These are phyloP conservation scores for Kurtzmaniella fragi DNA, from an alignment of 805 yeast species.

Conservation along the genomic window DNA sequence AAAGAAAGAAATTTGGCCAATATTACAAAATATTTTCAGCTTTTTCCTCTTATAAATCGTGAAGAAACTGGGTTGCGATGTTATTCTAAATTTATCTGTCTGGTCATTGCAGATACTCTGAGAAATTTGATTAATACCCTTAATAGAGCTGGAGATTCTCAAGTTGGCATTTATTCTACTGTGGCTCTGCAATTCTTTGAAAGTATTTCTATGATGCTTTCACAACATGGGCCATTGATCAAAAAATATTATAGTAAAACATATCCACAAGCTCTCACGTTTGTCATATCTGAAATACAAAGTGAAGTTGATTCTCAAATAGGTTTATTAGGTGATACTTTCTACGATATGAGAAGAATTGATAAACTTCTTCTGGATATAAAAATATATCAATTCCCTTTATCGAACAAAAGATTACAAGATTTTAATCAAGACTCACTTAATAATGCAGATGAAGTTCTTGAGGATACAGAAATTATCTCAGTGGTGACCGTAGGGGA, in stretches of 20 bases:
- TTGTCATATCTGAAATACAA: slow-evolving; percentile 71
- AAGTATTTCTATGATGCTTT: slow-evolving; percentile 75
- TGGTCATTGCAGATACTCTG: slow-evolving; percentile 75
- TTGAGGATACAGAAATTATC: slow-evolving; percentile 30
- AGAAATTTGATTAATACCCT: slow-evolving; percentile 53
- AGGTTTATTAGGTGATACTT: slow-evolving; percentile 81
- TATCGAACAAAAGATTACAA: slow-evolving; percentile 13
- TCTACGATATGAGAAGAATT: slow-evolving; percentile 66
- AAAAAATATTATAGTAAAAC: slow-evolving; percentile 51
- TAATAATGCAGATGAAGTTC: slow-evolving; percentile 15
- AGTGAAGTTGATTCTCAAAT: slow-evolving; percentile 90
- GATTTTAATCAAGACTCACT: slow-evolving; percentile 5
- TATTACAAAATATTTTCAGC: slow-evolving; percentile 73
- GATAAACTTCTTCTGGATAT: slow-evolving; percentile 53
- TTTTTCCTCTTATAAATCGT: slow-evolving; percentile 82
- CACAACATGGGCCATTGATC: slow-evolving; percentile 81
- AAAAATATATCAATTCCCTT: slow-evolving; percentile 39
- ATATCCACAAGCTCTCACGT: slow-evolving; percentile 56
- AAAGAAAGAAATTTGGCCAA: slow-evolving; percentile 56
- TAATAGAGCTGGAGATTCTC: slow-evolving; percentile 15
- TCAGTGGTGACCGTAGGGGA: slow-evolving; percentile 66
- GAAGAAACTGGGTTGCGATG: slow-evolving; percentile 67
- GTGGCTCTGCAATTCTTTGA: slow-evolving; percentile 70
- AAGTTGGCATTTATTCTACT: slow-evolving; percentile 52
- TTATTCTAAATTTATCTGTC: slow-evolving; percentile 83